Percentiles rank a stretch among this genome's conserved stretches.
These are phyloP conservation scores for Cutaneotrichosporon dermatis DNA, from an alignment of 1,284 basidiomycete species.

Conservation along the genomic window DNA sequence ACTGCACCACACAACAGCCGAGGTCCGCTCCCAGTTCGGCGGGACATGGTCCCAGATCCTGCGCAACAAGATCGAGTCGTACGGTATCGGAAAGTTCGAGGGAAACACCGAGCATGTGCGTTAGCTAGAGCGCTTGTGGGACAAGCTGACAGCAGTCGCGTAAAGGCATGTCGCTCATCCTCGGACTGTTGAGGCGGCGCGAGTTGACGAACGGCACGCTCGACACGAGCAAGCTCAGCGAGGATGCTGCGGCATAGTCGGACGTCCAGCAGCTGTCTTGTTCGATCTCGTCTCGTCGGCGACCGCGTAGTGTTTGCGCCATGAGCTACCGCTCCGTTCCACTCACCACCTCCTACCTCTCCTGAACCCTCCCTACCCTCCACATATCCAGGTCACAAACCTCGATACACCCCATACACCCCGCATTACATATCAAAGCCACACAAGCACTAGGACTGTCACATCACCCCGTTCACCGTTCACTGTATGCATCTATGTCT, in stretches of 20 bases:
- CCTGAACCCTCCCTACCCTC: not conserved
- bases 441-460: too few species aligned
- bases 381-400: too few species aligned
- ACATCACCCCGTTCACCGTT: not conserved
- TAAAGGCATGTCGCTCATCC: conserved; percentile 48
- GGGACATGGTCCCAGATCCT: conserved; percentile 42
- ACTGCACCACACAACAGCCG: conserved; percentile 44
- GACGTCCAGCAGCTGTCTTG: not conserved
- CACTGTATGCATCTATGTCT: conserved; percentile 5
- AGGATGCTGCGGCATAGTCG: not conserved
- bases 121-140: conserved; percentile 1
- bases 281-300: too few species aligned
- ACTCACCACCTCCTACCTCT: not conserved
- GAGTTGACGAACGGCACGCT: conserved; percentile 7
- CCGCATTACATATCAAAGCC: too few species aligned
- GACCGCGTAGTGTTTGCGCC: too few species aligned
- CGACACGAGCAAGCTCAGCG: not conserved
- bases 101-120: conserved; percentile 44
- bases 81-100: conserved; percentile 46
- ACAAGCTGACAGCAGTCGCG: conserved; percentile 29
- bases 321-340: too few species aligned
- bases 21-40: conserved; percentile 45
- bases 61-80: conserved; percentile 44
- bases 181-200: conserved; percentile 28
- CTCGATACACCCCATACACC: too few species aligned